Percentiles rank a stretch among this genome's conserved stretches.
Conservation (phyloP, 2,329 filamentous ascomycete genomes). For the Escovopsis weberi region DNA sequence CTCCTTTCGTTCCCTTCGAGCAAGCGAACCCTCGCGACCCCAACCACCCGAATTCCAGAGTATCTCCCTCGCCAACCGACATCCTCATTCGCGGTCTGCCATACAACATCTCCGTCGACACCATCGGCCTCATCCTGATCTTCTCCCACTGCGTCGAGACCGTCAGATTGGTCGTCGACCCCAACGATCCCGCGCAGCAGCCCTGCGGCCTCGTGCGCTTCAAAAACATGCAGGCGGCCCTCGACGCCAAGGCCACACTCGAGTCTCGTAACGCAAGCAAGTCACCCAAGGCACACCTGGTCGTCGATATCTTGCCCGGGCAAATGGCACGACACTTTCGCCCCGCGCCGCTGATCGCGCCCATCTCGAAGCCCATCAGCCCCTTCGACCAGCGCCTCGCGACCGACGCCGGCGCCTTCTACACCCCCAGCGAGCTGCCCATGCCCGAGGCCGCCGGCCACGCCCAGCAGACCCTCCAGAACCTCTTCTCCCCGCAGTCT, state of each 20-base stretch:
- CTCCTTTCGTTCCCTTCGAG: too few species aligned
- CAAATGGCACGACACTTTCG: constrained; percentile 8
- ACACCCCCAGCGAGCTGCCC: constrained; percentile 43
- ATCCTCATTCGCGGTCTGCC: constrained; percentile 42
- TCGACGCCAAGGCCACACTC: constrained; percentile 41
- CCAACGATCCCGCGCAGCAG: constrained; percentile 13
- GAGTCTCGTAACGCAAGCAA: constrained; percentile 40
- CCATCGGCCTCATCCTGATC: constrained; percentile 40
- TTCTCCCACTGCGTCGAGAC: constrained; percentile 38
- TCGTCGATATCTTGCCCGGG: constrained; percentile 39
- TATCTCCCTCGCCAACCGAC: constrained; percentile 23
- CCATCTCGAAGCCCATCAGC: constrained; percentile 10
- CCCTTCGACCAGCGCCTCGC: constrained; percentile 23
- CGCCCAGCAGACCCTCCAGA: constrained; percentile 29
- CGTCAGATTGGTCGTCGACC: constrained; percentile 13
- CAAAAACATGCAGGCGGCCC: constrained; percentile 35
- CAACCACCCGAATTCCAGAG: constrained; percentile 15
- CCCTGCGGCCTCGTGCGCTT: constrained; percentile 41
- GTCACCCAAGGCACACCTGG: constrained; percentile 29
- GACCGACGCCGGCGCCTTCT: constrained; percentile 39
- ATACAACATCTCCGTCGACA: constrained; percentile 36
- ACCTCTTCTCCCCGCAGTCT: constrained; percentile 58
- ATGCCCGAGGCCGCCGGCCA: constrained; percentile 37
- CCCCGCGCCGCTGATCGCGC: constrained; percentile 18
- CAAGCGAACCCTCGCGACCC: too few species aligned